These are phyloP conservation scores for Oenanthe sinensis DNA, from an alignment of 129 eudicot genomes.

Conservation along the genomic window DNA sequence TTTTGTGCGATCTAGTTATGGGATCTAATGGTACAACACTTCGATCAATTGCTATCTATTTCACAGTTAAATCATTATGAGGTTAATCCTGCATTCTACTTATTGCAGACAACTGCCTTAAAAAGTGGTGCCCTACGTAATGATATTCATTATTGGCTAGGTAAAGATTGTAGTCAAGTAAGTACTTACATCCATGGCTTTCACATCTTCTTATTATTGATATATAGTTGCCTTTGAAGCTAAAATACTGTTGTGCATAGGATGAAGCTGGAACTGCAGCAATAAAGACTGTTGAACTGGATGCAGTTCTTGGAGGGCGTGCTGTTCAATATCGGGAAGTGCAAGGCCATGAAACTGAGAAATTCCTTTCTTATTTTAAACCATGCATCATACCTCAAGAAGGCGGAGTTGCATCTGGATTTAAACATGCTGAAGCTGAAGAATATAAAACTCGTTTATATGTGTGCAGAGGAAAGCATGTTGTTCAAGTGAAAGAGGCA, in stretches of 20 bases:
- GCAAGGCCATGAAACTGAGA: conserved; percentile 96
- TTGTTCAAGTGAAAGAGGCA: conserved; percentile 93
- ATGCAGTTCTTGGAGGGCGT: conserved; percentile 93
- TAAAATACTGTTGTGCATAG: conserved; percentile 16
- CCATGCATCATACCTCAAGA: conserved; percentile 95
- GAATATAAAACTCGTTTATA: conserved; percentile 62
- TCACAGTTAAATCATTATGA: not conserved
- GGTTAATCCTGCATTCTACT: conserved; percentile 18
- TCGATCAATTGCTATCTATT: too few species aligned
- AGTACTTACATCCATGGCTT: conserved; percentile 18
- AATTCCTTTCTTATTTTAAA: conserved; percentile 88
- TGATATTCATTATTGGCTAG: conserved; percentile 96
- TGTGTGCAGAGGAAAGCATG: conserved; percentile 82
- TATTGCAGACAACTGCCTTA: conserved; percentile 70
- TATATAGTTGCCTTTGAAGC: not conserved
- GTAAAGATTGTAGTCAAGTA: conserved; percentile 96
- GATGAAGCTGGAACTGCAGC: conserved; percentile 75
- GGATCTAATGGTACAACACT: not conserved
- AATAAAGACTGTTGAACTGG: conserved; percentile 69
- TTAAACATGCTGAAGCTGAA: conserved; percentile 69
- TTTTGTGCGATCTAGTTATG: not conserved
- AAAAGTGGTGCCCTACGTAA: conserved; percentile 87
- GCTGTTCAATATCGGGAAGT: conserved; percentile 98
- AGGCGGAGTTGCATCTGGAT: conserved; percentile 91
- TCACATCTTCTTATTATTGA: not conserved